Base-by-base conservation (phyloP, 805 yeast species). In the Kodamaea leandrae region DNA sequence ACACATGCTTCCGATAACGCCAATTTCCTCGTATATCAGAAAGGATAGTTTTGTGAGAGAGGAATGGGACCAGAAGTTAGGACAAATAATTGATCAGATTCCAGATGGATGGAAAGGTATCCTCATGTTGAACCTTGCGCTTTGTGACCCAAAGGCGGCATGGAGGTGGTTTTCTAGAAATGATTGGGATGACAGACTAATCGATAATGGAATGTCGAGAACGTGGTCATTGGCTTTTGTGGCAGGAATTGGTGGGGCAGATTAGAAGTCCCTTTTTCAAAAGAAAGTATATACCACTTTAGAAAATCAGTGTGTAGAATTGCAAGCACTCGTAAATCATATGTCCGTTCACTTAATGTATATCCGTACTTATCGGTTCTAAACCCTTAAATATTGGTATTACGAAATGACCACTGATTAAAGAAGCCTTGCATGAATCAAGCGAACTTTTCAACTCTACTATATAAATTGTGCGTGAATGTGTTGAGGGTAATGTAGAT, bases 211-310 rank as follows among this genome's bases (percentile, higher is more conserved):
- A 2, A 91, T 88, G 72, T 81, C 91, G 19, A 66, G 81, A 47
- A 83, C 96, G 0, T 89, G 96, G 95, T 82, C 90, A 9, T 67
- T 89, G 47, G 80, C 95, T 0, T 86, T 77, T 49, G 72, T 86
- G 34, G 96, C 77, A 5, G 82, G 76, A 15, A 59, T 68, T 37
- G 69, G 67, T 6, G 68, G 65, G 6, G 51, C 51, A 10, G 16
- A 43, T 23, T 41, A 29, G 18, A 9, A 10, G 21, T 27, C 10
- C 32, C 15, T 14, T 13, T 14, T n/a, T 27, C 9, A 21, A 21
- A 9, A 7, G n/a, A n/a, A n/a, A n/a, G n/a, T n/a, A n/a, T n/a
- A n/a, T n/a, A n/a, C n/a, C n/a, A n/a, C n/a, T n/a, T n/a, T n/a
- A n/a, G n/a, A n/a, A n/a, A n/a, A n/a, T n/a, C n/a, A n/a, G n/a